Evolutionary conservation across 768 basidiomycete genomes (phyloP), one percentile per base, ranked within the genome.

Genomic region (Punctularia strigosozonata): DNA sequence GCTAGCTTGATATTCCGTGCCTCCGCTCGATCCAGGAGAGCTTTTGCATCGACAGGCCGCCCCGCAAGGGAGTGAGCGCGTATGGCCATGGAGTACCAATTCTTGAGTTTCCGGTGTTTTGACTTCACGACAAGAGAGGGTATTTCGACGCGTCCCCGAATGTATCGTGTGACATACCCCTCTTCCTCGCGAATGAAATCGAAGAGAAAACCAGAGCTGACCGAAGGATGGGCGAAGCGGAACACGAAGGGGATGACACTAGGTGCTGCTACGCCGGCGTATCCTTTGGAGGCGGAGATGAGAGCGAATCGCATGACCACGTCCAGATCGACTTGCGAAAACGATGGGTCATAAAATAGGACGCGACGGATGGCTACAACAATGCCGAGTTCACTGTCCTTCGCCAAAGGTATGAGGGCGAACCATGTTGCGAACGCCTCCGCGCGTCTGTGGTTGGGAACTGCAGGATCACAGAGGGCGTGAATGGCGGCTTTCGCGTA

Each of bases 261-360:
- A 0, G 20, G 2, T 4, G 45, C 28, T 7, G 51, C 10, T 1
- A 7, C 25, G 5, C 17, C 19, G 40, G 48, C 37, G 40, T 67
- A 68, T 0, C 77, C 77, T 46, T 71, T 75, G 14, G 58, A 53
- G 3, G 66, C 66, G n/a, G 62, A 57, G 4, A 63, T 52, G 31
- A 63, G 39, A 15, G 64, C 71, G 36, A 75, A 69, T 12, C 52
- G 58, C 39, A 62, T 48, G 13, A 71, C 43, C 19, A 71, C 56
- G 1, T 51, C 37, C 14, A 67, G 41, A 12, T 5, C 20, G 4
- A 17, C 12, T 19, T 18, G 31, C 3, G 17, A 21, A 14, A 6
- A 15, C 2, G 35, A 6, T 14, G 4, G 17, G 33, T 26, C 18
- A 33, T 33, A 10, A 36, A 21, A 21, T 13, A 4, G 13, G 23